phyloP scores from a whole-genome alignment of 441 rosid genomes.

The Heliophila coronopifolia region DNA sequence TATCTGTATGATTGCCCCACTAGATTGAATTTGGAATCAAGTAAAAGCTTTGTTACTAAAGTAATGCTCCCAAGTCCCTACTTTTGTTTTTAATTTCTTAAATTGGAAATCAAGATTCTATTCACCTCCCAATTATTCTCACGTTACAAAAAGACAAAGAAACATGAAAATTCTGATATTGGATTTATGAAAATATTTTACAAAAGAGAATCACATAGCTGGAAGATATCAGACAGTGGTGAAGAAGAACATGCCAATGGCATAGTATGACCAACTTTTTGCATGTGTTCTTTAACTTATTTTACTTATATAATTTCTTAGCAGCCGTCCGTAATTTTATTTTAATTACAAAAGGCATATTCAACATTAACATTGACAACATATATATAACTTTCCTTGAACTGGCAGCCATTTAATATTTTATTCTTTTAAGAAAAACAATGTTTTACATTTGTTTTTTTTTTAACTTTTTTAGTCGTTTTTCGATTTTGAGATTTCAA shows the following conservation, averaged over 20 bases:
- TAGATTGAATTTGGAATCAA: slow-evolving; percentile 23
- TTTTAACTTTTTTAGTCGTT: too few relatives aligned
- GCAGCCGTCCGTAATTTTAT: slow-evolving; percentile 12
- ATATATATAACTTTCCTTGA: not conserved
- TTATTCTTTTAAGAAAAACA: too few relatives aligned
- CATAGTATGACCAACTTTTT: slow-evolving; percentile 11
- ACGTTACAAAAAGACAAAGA: slow-evolving; percentile 11
- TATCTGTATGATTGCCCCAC: too few relatives aligned
- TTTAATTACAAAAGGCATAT: not conserved
- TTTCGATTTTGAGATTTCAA: too few relatives aligned
- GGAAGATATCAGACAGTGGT: slow-evolving; percentile 16
- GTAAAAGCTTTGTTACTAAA: too few relatives aligned
- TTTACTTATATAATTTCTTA: slow-evolving; percentile 12
- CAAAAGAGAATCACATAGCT: slow-evolving; percentile 27
- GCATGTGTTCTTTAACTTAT: slow-evolving; percentile 23
- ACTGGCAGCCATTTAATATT: not conserved
- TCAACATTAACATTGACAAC: slow-evolving; percentile 7
- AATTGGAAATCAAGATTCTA: slow-evolving; percentile 4
- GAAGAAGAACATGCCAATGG: slow-evolving; percentile 27
- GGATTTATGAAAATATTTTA: not conserved
- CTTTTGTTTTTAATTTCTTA: slow-evolving; percentile 10
- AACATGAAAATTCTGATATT: slow-evolving; percentile 21
- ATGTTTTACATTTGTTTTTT: too few relatives aligned
- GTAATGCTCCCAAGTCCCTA: too few relatives aligned
- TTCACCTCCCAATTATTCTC: slow-evolving; percentile 9